A percentile compares a stretch with the other conserved stretches of the same genome.
Conservation (phyloP, 2,329 filamentous ascomycete species). For the Lizonia empirigonia region DNA sequence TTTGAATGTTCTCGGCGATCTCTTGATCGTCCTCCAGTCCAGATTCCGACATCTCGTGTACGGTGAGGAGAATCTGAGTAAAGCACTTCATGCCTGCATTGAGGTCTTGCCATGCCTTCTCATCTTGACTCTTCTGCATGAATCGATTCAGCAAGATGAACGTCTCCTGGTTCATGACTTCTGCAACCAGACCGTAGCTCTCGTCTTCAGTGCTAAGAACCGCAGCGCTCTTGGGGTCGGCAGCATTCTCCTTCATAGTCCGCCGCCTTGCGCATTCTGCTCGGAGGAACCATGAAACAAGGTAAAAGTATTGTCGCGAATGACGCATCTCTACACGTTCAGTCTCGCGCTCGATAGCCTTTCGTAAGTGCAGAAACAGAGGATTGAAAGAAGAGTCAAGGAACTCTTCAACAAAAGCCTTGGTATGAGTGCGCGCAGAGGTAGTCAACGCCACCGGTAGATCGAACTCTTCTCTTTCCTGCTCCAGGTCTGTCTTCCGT, state of each 20-base stretch:
- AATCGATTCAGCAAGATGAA: conserved; percentile 86
- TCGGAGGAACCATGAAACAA: conserved; percentile 89
- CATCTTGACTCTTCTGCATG: conserved; percentile 78
- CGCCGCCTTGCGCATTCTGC: conserved; percentile 77
- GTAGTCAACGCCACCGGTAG: conserved; percentile 71
- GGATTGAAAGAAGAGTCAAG: conserved; percentile 96
- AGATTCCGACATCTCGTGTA: conserved; percentile 89
- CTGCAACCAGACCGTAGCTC: conserved; percentile 84
- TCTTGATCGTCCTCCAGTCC: conserved; percentile 91
- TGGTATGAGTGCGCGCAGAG: conserved; percentile 76
- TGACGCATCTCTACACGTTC: conserved; percentile 80
- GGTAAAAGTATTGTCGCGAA: conserved; percentile 85
- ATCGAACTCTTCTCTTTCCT: conserved; percentile 69
- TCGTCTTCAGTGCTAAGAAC: conserved; percentile 61
- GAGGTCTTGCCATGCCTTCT: conserved; percentile 85
- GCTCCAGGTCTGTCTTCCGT: conserved; percentile 48
- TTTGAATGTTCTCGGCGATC: conserved; percentile 96
- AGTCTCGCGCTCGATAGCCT: conserved; percentile 87
- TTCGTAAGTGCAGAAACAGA: conserved; percentile 78
- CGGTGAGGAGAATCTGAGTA: conserved; percentile 88
- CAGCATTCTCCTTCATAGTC: conserved; percentile 58
- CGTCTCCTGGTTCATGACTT: conserved; percentile 91
- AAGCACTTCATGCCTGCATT: conserved; percentile 92
- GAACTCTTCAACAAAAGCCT: conserved; percentile 87
- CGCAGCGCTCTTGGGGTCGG: conserved; percentile 51